Conservation (phyloP, 108 stramenopile genomes). For the Cyclotella baltica region DNA sequence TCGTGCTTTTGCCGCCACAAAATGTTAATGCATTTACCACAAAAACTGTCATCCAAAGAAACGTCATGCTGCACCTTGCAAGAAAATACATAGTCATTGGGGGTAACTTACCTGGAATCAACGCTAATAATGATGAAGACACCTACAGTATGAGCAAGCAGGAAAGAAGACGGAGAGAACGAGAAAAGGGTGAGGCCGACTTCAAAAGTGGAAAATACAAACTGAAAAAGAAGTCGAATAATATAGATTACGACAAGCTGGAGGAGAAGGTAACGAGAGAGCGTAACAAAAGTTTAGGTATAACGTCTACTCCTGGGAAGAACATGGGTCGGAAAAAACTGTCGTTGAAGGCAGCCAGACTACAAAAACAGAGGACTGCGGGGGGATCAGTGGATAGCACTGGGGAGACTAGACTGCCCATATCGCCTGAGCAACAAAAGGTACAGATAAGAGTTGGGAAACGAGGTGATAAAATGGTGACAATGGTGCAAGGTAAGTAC, state of each 20-base stretch:
- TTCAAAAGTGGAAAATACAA: conserved; percentile 6
- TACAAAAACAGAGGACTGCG: conserved; percentile 16
- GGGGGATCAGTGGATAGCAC: conserved; percentile 25
- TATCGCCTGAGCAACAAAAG: conserved; percentile 23
- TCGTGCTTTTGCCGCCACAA: too few relatives aligned
- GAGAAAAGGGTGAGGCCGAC: conserved; percentile 1
- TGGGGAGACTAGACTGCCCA: neutral
- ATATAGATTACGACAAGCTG: conserved; percentile 5
- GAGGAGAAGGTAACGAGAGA: conserved; percentile 16
- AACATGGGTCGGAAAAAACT: neutral
- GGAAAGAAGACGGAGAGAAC: conserved; percentile 13
- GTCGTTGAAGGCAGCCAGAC: neutral
- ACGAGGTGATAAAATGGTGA: conserved; percentile 45
- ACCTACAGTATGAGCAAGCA: conserved; percentile 17
- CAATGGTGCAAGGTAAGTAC: conserved; percentile 33
- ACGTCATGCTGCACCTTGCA: neutral
- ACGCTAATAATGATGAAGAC: conserved; percentile 16
- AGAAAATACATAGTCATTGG: conserved; percentile 19
- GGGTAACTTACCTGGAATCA: neutral
- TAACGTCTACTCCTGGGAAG: neutral
- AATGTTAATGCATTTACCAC: neutral
- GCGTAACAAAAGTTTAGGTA: neutral
- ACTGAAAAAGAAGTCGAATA: conserved; percentile 7
- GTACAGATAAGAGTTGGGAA: conserved; percentile 37
- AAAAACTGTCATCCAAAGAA: neutral